Percentiles rank a stretch among this genome's conserved stretches.
Conservation (phyloP, 768 basidiomycete genomes). For the Pleurotus platypus region DNA sequence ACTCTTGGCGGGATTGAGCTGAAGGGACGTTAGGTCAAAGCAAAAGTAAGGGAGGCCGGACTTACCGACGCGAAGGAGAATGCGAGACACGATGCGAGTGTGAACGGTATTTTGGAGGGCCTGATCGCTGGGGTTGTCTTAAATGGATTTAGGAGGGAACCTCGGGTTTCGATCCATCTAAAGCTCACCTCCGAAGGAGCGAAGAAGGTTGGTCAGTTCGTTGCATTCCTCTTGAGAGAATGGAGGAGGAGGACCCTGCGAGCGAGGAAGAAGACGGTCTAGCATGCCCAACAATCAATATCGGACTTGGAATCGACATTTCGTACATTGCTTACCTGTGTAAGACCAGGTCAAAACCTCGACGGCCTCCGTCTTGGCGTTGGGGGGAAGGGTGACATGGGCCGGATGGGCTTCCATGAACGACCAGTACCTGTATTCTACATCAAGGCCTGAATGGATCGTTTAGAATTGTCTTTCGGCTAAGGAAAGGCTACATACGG, state of each 20-base stretch:
- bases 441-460: slow-evolving; percentile 54
- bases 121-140: slow-evolving; percentile 29
- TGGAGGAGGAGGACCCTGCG: slow-evolving; percentile 54
- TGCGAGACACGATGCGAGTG: slow-evolving; percentile 64
- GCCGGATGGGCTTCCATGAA: slow-evolving; percentile 80
- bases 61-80: slow-evolving; percentile 67
- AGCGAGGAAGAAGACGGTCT: slow-evolving; percentile 70
- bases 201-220: slow-evolving; percentile 62
- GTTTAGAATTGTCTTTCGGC: neutral
- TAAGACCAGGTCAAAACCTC: slow-evolving; percentile 80
- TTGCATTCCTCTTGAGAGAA: slow-evolving; percentile 78
- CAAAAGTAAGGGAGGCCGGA: slow-evolving; percentile 1
- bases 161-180: neutral
- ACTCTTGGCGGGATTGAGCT: slow-evolving; percentile 69
- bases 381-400: slow-evolving; percentile 53
- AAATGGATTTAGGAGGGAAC: slow-evolving; percentile 1
- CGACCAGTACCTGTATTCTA: slow-evolving; percentile 79
- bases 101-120: slow-evolving; percentile 46
- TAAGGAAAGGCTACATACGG: slow-evolving; percentile 29
- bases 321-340: slow-evolving; percentile 43
- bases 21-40: neutral
- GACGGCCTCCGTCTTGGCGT: slow-evolving; percentile 63
- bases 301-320: neutral
- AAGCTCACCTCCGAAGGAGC: slow-evolving; percentile 27
- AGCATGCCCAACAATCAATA: neutral